phyloP scores from a whole-genome alignment of 1,139 yeast genomes.

The Chernovozyma sophiae-reginae region DNA sequence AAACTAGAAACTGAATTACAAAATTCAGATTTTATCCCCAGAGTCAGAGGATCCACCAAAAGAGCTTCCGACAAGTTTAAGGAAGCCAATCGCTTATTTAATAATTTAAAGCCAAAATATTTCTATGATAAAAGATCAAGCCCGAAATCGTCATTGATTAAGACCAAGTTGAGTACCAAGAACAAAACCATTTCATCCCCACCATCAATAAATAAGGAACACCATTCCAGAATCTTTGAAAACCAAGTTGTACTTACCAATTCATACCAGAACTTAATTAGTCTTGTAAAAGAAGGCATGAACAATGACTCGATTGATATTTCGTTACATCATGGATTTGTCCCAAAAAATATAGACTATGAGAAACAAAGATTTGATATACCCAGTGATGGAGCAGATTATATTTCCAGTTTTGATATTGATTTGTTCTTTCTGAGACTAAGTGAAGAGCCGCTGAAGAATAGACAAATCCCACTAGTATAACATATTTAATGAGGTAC shows the following conservation, averaged over 20 bases:
- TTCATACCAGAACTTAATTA: conserved; percentile 18
- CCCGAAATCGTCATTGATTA: not conserved
- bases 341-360: conserved; percentile 20
- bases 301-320: conserved; percentile 19
- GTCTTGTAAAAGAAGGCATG: conserved; percentile 13
- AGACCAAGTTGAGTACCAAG: conserved; percentile 1
- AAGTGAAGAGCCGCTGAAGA: not conserved
- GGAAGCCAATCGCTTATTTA: conserved; percentile 3
- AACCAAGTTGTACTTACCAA: conserved; percentile 13
- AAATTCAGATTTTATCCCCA: not conserved
- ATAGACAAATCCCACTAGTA: not conserved
- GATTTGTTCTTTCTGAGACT: conserved; percentile 19
- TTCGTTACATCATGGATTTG: conserved; percentile 17
- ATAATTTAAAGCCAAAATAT: conserved; percentile 6
- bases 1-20: not conserved
- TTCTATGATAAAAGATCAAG: not conserved
- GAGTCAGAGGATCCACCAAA: not conserved
- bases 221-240: conserved; percentile 11
- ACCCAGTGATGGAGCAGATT: conserved; percentile 9
- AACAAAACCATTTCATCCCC: conserved; percentile 4
- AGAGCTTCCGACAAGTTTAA: conserved; percentile 1
- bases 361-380: conserved; percentile 19
- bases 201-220: conserved; percentile 5
- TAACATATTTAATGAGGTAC: too few species aligned
- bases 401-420: conserved; percentile 19